These are phyloP conservation scores for Cytospora paraplurivora DNA, from an alignment of 2,329 filamentous ascomycete species.

Conservation along the genomic window DNA sequence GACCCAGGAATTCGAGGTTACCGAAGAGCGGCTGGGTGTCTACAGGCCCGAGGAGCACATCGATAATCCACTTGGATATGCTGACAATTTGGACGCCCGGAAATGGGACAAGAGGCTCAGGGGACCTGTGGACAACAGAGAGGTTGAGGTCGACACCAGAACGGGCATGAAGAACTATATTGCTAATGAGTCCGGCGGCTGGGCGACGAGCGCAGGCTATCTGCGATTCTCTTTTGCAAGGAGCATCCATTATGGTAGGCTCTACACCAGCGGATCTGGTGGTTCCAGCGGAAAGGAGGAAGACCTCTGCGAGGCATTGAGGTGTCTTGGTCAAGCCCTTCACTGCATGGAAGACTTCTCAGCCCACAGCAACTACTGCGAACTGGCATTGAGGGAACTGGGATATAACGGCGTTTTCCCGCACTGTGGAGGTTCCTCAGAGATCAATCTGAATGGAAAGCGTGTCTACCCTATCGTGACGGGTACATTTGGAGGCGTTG, in stretches of 20 bases:
- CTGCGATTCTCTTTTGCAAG: slow-evolving; percentile 74
- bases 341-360: slow-evolving; percentile 80
- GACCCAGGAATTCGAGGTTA: slow-evolving; percentile 85
- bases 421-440: slow-evolving; percentile 68
- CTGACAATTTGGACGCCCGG: slow-evolving; percentile 82
- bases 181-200: slow-evolving; percentile 81
- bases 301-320: slow-evolving; percentile 77
- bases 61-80: slow-evolving; percentile 82
- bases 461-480: slow-evolving; percentile 76
- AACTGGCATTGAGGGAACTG: slow-evolving; percentile 73
- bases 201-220: slow-evolving; percentile 89
- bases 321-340: slow-evolving; percentile 74
- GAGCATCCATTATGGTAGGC: slow-evolving; percentile 74
- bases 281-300: slow-evolving; percentile 67
- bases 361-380: slow-evolving; percentile 82
- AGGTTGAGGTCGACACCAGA: slow-evolving; percentile 71
- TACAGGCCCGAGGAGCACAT: slow-evolving; percentile 78
- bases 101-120: slow-evolving; percentile 80
- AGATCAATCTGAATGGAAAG: slow-evolving; percentile 67
- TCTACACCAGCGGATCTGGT: slow-evolving; percentile 68
- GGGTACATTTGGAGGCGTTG: slow-evolving; percentile 74
- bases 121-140: slow-evolving; percentile 70
- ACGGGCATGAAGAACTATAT: slow-evolving; percentile 99
- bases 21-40: slow-evolving; percentile 74
- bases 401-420: slow-evolving; percentile 70